Conservation (phyloP, 257 asterid species). For the Asclepias syriaca region DNA sequence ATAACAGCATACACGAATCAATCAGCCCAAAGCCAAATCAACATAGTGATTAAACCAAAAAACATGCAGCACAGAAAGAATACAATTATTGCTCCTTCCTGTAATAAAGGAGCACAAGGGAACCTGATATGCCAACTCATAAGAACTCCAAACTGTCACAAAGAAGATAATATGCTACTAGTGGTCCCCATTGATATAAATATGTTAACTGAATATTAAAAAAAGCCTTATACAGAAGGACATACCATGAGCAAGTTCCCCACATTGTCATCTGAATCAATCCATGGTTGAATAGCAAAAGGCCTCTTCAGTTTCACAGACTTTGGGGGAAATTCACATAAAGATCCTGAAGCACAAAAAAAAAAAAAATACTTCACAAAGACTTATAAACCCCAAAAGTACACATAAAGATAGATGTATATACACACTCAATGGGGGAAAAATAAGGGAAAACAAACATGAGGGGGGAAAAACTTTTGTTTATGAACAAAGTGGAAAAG, state of each 20-base stretch:
- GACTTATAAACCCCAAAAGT: conserved; percentile 7
- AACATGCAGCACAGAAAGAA: background rate
- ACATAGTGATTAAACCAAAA: background rate
- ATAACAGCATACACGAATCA: background rate
- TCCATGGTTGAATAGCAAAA: conserved; percentile 81
- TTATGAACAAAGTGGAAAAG: no score
- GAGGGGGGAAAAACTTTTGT: background rate
- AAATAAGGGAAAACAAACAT: background rate
- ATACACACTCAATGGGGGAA: background rate
- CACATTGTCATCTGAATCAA: conserved; percentile 81
- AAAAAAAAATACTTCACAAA: conserved; percentile 13
- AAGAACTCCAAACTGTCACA: background rate
- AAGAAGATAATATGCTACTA: background rate
- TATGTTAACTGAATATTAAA: background rate
- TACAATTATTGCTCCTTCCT: background rate
- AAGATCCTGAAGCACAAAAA: conserved; percentile 51
- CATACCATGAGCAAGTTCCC: conserved; percentile 94
- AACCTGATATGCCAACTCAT: background rate
- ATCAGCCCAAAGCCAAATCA: background rate
- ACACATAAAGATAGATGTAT: background rate
- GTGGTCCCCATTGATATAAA: background rate
- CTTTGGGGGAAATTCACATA: conserved; percentile 89
- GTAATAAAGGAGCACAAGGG: background rate
- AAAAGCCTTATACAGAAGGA: background rate
- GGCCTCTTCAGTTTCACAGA: conserved; percentile 75